A percentile compares a stretch with the other conserved stretches of the same genome.
Conservation (phyloP, 352 stramenopile species). For the Globisporangium okanoganense region DNA sequence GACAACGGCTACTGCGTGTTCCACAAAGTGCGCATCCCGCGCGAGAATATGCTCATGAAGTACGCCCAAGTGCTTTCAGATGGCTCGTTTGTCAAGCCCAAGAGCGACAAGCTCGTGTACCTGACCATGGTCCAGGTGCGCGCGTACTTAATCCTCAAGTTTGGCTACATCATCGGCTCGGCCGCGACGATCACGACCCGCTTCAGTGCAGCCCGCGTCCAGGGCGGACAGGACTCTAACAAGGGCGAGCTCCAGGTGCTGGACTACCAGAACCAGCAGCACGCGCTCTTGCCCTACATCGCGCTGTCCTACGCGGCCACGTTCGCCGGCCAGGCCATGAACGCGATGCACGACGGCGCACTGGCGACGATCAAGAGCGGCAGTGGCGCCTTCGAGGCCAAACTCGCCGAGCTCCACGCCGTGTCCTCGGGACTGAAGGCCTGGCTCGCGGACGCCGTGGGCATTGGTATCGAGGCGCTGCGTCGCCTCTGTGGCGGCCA, state of each 20-base stretch:
- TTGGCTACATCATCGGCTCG: slow-evolving; percentile 14
- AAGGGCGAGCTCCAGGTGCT: slow-evolving; percentile 34
- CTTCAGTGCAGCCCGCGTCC: slow-evolving; percentile 27
- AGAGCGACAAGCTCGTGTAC: slow-evolving; percentile 59
- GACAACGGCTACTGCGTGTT: slow-evolving; percentile 92
- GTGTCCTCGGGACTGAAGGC: slow-evolving; percentile 40
- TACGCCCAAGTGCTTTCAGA: slow-evolving; percentile 47
- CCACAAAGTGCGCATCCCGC: slow-evolving; percentile 83
- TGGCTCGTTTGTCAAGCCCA: slow-evolving; percentile 51
- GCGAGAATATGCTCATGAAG: slow-evolving; percentile 54
- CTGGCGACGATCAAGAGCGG: slow-evolving; percentile 21
- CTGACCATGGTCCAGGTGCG: slow-evolving; percentile 36
- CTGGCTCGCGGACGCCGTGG: slow-evolving; percentile 30
- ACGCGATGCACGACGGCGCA: slow-evolving; percentile 21
- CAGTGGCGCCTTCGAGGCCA: slow-evolving; percentile 16
- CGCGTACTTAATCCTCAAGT: slow-evolving; percentile 19
- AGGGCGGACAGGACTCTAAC: slow-evolving; percentile 17
- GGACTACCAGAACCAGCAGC: slow-evolving; percentile 38
- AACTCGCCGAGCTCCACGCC: slow-evolving; percentile 33
- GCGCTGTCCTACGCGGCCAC: slow-evolving; percentile 36
- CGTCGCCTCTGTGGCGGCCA: slow-evolving; percentile 27
- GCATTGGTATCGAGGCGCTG: slow-evolving; percentile 28
- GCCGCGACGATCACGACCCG: slow-evolving; percentile 24
- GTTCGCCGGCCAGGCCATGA: slow-evolving; percentile 24
- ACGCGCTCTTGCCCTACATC: slow-evolving; percentile 35